These are phyloP conservation scores for Phytophthora meadii DNA, from an alignment of 352 stramenopile genomes.

Conservation along the genomic window DNA sequence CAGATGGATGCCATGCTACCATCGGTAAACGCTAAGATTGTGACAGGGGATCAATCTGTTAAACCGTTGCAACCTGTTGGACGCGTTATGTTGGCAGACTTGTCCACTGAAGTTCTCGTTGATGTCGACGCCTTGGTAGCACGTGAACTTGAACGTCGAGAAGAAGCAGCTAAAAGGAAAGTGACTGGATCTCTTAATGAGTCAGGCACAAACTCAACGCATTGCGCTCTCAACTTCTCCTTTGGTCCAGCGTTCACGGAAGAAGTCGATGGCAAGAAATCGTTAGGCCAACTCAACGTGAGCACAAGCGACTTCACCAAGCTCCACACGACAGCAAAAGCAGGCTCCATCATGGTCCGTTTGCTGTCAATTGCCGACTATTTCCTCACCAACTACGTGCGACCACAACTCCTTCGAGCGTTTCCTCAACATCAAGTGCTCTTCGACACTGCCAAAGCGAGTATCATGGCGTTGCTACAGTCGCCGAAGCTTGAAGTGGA, in stretches of 20 bases:
- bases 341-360: constrained; percentile 54
- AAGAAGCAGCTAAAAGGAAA: constrained; percentile 18
- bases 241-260: constrained; percentile 21
- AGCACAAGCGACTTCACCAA: constrained; percentile 70
- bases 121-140: constrained; percentile 66
- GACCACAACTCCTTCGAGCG: constrained; percentile 48
- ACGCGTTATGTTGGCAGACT: constrained; percentile 52
- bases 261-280: constrained; percentile 4
- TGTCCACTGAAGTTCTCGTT: constrained; percentile 60
- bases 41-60: constrained; percentile 19
- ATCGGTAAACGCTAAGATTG: constrained; percentile 3
- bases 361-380: constrained; percentile 55
- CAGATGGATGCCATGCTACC: constrained; percentile 68
- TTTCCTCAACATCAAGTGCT: constrained; percentile 67
- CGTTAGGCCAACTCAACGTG: constrained; percentile 37
- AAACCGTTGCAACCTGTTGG: constrained; percentile 44
- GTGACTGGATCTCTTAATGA: constrained; percentile 6
- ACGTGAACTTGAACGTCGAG: constrained; percentile 39
- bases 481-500: constrained; percentile 55
- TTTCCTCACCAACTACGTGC: constrained; percentile 43
- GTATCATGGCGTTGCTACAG: constrained; percentile 50
- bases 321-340: constrained; percentile 63
- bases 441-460: constrained; percentile 58
- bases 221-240: constrained; percentile 36
- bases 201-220: neutral